Conservation (phyloP, 2,329 filamentous ascomycete species). For the Fusarium sulawesiense region DNA sequence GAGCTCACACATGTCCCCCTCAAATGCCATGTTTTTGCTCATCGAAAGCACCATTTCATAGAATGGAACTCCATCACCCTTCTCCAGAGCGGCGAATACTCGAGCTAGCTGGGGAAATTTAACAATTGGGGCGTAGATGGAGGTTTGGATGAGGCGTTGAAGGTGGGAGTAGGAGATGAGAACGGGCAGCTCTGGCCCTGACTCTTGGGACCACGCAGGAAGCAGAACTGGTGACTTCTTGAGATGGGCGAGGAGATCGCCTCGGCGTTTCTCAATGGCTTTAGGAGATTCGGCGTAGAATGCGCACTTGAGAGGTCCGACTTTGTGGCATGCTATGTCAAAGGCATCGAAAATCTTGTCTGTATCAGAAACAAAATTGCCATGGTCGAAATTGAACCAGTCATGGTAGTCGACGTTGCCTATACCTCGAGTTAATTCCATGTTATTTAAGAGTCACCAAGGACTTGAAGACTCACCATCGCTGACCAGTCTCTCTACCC, state of each 20-base stretch:
- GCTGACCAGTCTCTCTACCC: constrained; percentile 62
- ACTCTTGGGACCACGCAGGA: constrained; percentile 40
- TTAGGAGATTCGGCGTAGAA: constrained; percentile 54
- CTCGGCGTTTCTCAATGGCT: constrained; percentile 55
- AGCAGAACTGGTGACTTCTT: constrained; percentile 59
- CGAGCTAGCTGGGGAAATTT: constrained; percentile 57
- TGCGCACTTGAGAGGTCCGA: constrained; percentile 60
- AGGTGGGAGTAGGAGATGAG: constrained; percentile 63
- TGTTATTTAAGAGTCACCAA: neutral
- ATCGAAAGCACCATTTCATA: constrained; percentile 49
- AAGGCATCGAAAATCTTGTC: constrained; percentile 66
- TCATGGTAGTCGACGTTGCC: constrained; percentile 66
- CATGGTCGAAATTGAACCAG: constrained; percentile 60
- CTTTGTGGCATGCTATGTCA: constrained; percentile 64
- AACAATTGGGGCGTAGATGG: constrained; percentile 59
- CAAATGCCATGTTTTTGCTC: constrained; percentile 2
- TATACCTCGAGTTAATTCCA: constrained; percentile 13
- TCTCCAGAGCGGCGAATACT: constrained; percentile 57
- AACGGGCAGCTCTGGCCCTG: constrained; percentile 57
- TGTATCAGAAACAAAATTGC: constrained; percentile 64
- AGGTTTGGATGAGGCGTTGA: constrained; percentile 55
- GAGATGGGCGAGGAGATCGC: constrained; percentile 55
- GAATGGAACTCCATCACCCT: constrained; percentile 58
- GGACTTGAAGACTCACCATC: constrained; percentile 54
- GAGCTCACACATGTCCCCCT: constrained; percentile 38